Conservation (phyloP, 2,329 filamentous ascomycete genomes). For the Scolecobasidium constrictum region DNA sequence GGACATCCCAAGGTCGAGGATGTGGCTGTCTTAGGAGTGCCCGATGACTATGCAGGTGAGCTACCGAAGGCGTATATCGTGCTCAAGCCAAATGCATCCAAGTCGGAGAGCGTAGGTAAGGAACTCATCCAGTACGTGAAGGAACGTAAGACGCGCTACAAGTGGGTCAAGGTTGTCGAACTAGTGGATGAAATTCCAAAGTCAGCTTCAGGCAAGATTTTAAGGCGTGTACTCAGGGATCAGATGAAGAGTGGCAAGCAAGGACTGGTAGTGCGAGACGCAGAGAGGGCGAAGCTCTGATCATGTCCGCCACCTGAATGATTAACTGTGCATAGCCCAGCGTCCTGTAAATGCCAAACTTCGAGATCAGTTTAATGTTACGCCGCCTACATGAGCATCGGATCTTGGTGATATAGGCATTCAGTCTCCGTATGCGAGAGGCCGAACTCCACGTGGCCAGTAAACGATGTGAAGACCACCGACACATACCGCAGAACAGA, state of each 20-base stretch:
- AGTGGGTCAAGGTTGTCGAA: slow-evolving; percentile 34
- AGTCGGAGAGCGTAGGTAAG: slow-evolving; percentile 22
- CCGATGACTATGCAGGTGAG: slow-evolving; percentile 41
- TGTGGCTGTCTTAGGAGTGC: slow-evolving; percentile 43
- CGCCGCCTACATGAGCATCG: too few relatives aligned
- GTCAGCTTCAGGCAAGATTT: slow-evolving; percentile 36
- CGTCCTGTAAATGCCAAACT: too few relatives aligned
- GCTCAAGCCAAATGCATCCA: slow-evolving; percentile 23
- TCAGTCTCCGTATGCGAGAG: too few relatives aligned
- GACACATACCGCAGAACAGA: too few relatives aligned
- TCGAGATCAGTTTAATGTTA: too few relatives aligned
- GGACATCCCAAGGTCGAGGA: slow-evolving; percentile 47
- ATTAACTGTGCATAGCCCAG: too few relatives aligned
- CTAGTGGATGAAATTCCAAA: slow-evolving; percentile 38
- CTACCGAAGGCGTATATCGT: slow-evolving; percentile 35
- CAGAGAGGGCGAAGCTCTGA: slow-evolving; percentile 10
- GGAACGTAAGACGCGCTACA: slow-evolving; percentile 35
- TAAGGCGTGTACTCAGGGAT: slow-evolving; percentile 33
- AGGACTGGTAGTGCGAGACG: slow-evolving; percentile 17
- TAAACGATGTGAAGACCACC: too few relatives aligned
- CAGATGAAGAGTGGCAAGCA: slow-evolving; percentile 27
- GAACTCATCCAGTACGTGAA: slow-evolving; percentile 33
- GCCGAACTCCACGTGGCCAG: too few relatives aligned
- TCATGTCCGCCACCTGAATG: too few relatives aligned
- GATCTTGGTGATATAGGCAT: too few relatives aligned